Evolutionary conservation across 2,329 filamentous ascomycete genomes (phyloP), one percentile per base, ranked within the genome.

Genomic region (Pestalotiopsis sp.): DNA sequence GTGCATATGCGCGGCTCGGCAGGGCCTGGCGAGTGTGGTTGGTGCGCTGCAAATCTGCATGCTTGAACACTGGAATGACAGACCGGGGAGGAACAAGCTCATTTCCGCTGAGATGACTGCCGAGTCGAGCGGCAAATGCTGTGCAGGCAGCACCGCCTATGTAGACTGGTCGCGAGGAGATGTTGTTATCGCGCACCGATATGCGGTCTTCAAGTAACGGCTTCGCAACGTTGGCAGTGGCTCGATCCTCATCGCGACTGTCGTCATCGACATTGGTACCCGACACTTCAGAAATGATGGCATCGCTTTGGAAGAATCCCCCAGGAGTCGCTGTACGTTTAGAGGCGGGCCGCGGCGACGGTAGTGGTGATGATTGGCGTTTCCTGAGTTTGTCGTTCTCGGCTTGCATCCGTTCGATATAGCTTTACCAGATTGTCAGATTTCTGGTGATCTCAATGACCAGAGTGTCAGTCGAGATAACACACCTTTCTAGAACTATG

Each of bases 1-100:
- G 73, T 17, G 79, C 75, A 38, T 79, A 76, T n/a, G 77, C 73
- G 17, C 74, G 74, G 61, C 72, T 76, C 0, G 79, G 80, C 74
- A 78, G 77, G 38, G 67, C 71, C 3, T 72, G 70, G 2, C 73
- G 70, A 1, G 68, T 52, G 13, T 67, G 71, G n/a, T 69, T 38
- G 2, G 64, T 64, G 20, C 68, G 64, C 30, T 61, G 58, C 10
- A 71, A 58, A 38, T 38, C 65, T 4, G 69, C 56, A 55, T 72
- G 68, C 62, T 69, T 70, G 14, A 67, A 66, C n/a, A 70, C 69
- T 11, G 70, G 69, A 14, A 71, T 65, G 13, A 69, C 56, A 48
- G 68, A 62, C n/a, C 69, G 64, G 20, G 66, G 40, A 63, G 68
- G 39, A 14, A 55, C 26, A 14, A 39, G 40, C 5, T 66, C 48